Conservation (phyloP, 2,329 filamentous ascomycete genomes). For the Alternaria sp. region DNA sequence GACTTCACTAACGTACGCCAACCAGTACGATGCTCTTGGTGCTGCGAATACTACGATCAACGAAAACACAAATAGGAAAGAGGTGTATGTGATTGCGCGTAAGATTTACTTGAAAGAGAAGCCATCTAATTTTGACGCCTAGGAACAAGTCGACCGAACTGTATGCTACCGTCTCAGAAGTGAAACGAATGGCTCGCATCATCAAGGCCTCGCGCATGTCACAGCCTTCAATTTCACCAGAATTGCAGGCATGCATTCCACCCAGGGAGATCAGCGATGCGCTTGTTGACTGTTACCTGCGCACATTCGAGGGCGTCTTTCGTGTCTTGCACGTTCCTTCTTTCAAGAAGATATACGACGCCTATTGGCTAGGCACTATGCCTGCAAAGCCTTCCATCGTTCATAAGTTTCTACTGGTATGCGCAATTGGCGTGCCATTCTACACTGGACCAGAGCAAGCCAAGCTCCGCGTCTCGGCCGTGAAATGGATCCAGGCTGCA, state of each 20-base stretch:
- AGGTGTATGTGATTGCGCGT: conserved; percentile 11
- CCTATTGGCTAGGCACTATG: conserved; percentile 56
- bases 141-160: conserved; percentile 34
- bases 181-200: conserved; percentile 61
- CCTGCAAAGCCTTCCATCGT: conserved; percentile 56
- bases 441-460: conserved; percentile 60
- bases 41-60: conserved; percentile 38
- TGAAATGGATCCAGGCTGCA: conserved; percentile 66
- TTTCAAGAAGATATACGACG: conserved; percentile 60
- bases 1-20: background rate
- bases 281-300: conserved; percentile 60
- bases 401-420: conserved; percentile 59
- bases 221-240: conserved; percentile 55
- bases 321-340: conserved; percentile 62
- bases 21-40: conserved; percentile 31
- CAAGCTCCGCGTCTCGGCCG: conserved; percentile 42
- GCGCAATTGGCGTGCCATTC: conserved; percentile 52
- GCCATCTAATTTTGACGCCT: background rate
- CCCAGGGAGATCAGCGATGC: conserved; percentile 54
- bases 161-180: conserved; percentile 41
- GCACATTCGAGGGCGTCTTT: conserved; percentile 58
- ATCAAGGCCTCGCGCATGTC: conserved; percentile 58
- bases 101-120: background rate
- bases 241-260: conserved; percentile 57
- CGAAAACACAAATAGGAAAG: conserved; percentile 51